Evolutionary conservation across 2,329 filamentous ascomycete genomes (phyloP).

Genomic region (Colletotrichum liriopes): DNA sequence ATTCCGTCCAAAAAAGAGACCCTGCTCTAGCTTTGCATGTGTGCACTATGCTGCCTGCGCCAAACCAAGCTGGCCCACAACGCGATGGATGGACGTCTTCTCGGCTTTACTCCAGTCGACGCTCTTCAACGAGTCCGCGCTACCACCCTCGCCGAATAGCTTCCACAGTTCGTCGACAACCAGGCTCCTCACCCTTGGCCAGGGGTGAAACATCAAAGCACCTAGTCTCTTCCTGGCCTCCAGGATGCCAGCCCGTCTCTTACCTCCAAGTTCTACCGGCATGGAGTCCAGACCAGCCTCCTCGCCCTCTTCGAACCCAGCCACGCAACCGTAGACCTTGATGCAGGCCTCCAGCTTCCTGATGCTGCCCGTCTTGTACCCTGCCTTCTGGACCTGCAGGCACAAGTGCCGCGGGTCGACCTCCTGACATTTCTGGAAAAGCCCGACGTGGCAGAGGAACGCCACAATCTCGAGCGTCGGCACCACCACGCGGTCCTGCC

Average conservation of each 20-base stretch:
- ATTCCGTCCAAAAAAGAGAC: not conserved
- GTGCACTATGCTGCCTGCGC: constrained; percentile 41
- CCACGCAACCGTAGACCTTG: constrained; percentile 83
- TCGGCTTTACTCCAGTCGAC: constrained; percentile 73
- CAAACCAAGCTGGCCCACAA: constrained; percentile 62
- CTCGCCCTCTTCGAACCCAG: constrained; percentile 53
- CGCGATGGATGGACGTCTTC: constrained; percentile 60
- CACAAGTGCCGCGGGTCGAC: constrained; percentile 73
- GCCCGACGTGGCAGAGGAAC: constrained; percentile 79
- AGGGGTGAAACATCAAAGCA: constrained; percentile 84
- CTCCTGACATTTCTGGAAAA: constrained; percentile 59
- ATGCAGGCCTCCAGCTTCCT: constrained; percentile 86
- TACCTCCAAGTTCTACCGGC: constrained; percentile 44
- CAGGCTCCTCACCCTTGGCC: constrained; percentile 78
- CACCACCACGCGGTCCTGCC: constrained; percentile 79
- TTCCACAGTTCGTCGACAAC: constrained; percentile 75
- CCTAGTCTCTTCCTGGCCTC: constrained; percentile 78
- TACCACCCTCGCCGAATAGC: constrained; percentile 52
- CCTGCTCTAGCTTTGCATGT: not conserved
- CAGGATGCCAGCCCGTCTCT: constrained; percentile 62
- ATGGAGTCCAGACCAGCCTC: constrained; percentile 33
- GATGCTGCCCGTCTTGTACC: constrained; percentile 87
- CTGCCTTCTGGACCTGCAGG: constrained; percentile 80
- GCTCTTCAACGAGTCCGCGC: constrained; percentile 59
- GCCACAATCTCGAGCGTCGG: constrained; percentile 83